Conservation (phyloP, 768 basidiomycete genomes). For the Guyanaporus albipodus region DNA sequence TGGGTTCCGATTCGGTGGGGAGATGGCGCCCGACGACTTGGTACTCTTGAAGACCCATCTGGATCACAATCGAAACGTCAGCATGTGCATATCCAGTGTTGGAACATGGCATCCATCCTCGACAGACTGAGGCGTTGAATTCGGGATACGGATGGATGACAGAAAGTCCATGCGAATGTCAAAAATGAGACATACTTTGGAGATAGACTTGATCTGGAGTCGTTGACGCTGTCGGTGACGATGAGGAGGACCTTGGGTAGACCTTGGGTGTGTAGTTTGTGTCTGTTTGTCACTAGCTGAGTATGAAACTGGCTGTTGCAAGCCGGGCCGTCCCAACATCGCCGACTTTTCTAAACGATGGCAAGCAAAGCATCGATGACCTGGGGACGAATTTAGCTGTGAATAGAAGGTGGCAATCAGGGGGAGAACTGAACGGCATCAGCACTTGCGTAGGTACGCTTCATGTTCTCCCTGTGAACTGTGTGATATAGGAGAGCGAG, state of each 20-base stretch:
- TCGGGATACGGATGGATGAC: neutral
- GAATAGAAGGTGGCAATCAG: too few relatives aligned
- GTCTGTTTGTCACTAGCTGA: slow-evolving; percentile 21
- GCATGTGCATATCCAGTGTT: slow-evolving; percentile 17
- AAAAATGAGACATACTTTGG: slow-evolving; percentile 28
- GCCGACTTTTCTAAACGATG: too few relatives aligned
- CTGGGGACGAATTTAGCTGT: too few relatives aligned
- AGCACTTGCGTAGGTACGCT: too few relatives aligned
- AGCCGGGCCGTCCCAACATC: too few relatives aligned
- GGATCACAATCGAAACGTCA: slow-evolving; percentile 10
- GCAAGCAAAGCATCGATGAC: too few relatives aligned
- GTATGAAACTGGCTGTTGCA: neutral
- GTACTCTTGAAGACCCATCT: slow-evolving; percentile 87
- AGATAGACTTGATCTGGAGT: slow-evolving; percentile 18
- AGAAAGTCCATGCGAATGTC: neutral
- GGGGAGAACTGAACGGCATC: too few relatives aligned
- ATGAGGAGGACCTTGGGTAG: slow-evolving; percentile 9
- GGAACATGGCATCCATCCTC: slow-evolving; percentile 34
- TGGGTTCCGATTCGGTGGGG: slow-evolving; percentile 89
- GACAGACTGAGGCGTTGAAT: neutral
- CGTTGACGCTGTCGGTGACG: slow-evolving; percentile 28
- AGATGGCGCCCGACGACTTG: slow-evolving; percentile 98
- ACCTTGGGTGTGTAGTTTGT: slow-evolving; percentile 23
- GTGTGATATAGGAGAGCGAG: too few relatives aligned
- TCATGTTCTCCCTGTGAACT: too few relatives aligned